Base-by-base conservation (phyloP, 345 rosid species). In the Melastoma malabathricum region DNA sequence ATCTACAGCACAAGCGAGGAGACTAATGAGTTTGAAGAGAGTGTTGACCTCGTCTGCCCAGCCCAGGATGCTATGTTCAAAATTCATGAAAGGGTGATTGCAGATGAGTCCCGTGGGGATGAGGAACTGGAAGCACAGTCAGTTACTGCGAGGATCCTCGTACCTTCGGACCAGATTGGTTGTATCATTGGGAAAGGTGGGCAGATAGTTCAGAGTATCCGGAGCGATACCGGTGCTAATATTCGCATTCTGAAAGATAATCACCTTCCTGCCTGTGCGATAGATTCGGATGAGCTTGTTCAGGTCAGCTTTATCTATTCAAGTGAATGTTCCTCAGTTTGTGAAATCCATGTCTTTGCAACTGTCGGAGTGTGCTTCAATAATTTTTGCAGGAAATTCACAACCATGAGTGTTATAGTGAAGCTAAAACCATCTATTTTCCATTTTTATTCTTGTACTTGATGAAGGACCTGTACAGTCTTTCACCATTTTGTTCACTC, bases 101-200 rank as follows among this genome's bases (percentile, higher is more conserved):
- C 83, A 0, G 95, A 83, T 15, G 89, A 84, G 44, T 67, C 72
- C 57, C 78, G 51, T 14, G 69, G 71, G 44, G 97, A 81, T 48
- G 95, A 81, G 2, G 83, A 75, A 16, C 56, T 75, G 48, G 90
- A 77, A 46, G 69, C 69, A 63, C 86, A 63, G 15, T 79, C 78
- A 53, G 74, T 81, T 54, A 75, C 71, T 50, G 94, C 95, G 4
- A 80, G 73, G 63, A 80, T 92, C 52, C 95, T 92, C 60, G 98
- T 92, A 34, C 84, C 95, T 16, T 92, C 98, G 6, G 97, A 87
- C 76, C 98, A 92, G 88, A 87, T 92, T 61, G 98, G 98, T 46
- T 92, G 90, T 64, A 64, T 92, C 57, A 84, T 87, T 50, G 97
- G 99, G 19, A 88, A 81, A 77, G 99, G 95, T 54, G 99, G 99